Evolutionary conservation across 2,329 filamentous ascomycete species (phyloP).

Genomic region (Cadophora gregata): DNA sequence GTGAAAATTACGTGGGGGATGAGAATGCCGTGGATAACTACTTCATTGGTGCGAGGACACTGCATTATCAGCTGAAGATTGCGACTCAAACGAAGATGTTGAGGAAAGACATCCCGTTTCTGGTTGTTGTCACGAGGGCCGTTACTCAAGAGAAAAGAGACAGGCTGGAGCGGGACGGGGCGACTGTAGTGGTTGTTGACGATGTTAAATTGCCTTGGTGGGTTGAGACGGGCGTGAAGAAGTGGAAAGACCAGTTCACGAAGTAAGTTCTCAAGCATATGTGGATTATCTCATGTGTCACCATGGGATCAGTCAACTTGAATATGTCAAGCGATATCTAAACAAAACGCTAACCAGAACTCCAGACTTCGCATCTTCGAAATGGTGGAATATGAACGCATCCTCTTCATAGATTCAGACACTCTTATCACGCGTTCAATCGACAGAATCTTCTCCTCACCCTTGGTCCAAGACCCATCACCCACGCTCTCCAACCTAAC

Average conservation of each 20-base stretch:
- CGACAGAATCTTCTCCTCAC: slow-evolving; percentile 48
- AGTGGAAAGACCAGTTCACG: slow-evolving; percentile 52
- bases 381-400: slow-evolving; percentile 48
- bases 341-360: not conserved
- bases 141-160: slow-evolving; percentile 44
- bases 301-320: not conserved
- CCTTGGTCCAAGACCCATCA: not conserved
- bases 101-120: slow-evolving; percentile 44
- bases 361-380: slow-evolving; percentile 50
- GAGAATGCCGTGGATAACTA: slow-evolving; percentile 47
- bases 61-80: slow-evolving; percentile 51
- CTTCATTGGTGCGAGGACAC: slow-evolving; percentile 47
- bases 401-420: slow-evolving; percentile 54
- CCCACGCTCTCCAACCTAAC: slow-evolving; percentile 9
- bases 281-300: no score
- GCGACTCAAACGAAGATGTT: slow-evolving; percentile 45
- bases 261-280: not conserved
- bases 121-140: slow-evolving; percentile 47
- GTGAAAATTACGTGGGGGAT: slow-evolving; percentile 35
- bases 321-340: not conserved
- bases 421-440: slow-evolving; percentile 46
- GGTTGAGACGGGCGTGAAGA: slow-evolving; percentile 46
- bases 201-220: slow-evolving; percentile 45
- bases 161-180: slow-evolving; percentile 48
- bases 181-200: slow-evolving; percentile 47